phyloP scores from a whole-genome alignment of 164 flowering plant genomes.

The Tinospora cordifolia region DNA sequence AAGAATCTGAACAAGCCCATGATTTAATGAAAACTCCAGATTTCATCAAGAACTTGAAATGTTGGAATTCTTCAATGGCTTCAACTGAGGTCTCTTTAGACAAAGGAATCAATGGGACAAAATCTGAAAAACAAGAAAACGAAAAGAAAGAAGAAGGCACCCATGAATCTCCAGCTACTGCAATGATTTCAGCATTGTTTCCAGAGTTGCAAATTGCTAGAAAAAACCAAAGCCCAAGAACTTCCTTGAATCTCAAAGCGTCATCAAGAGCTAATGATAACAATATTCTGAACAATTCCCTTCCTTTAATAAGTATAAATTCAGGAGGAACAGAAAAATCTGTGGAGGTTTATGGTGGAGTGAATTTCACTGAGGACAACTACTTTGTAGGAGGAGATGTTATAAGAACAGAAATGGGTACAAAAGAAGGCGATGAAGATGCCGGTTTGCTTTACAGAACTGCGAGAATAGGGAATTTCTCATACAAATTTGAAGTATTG shows the following conservation, averaged over 20 bases:
- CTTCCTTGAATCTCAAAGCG: constrained; percentile 55
- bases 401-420: constrained; percentile 27
- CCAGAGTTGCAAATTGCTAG: constrained; percentile 19
- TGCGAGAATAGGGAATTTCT: constrained; percentile 51
- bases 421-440: constrained; percentile 26
- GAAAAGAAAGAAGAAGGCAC: not conserved
- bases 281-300: not conserved
- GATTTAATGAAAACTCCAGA: constrained; percentile 39
- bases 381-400: constrained; percentile 43
- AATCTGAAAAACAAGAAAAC: constrained; percentile 5
- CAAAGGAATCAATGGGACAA: constrained; percentile 43
- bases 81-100: constrained; percentile 58
- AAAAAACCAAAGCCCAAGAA: constrained; percentile 24
- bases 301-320: constrained; percentile 37
- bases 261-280: not conserved
- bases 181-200: constrained; percentile 20
- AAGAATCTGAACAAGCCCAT: constrained; percentile 30
- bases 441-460: constrained; percentile 39
- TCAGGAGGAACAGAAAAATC: constrained; percentile 29
- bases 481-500: constrained; percentile 31
- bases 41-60: constrained; percentile 17
- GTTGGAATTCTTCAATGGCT: constrained; percentile 11
- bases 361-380: constrained; percentile 30
- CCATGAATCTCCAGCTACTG: constrained; percentile 19
- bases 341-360: constrained; percentile 17